Base-by-base conservation (phyloP, 352 stramenopile genomes). In the Elongisporangium anandrum region DNA sequence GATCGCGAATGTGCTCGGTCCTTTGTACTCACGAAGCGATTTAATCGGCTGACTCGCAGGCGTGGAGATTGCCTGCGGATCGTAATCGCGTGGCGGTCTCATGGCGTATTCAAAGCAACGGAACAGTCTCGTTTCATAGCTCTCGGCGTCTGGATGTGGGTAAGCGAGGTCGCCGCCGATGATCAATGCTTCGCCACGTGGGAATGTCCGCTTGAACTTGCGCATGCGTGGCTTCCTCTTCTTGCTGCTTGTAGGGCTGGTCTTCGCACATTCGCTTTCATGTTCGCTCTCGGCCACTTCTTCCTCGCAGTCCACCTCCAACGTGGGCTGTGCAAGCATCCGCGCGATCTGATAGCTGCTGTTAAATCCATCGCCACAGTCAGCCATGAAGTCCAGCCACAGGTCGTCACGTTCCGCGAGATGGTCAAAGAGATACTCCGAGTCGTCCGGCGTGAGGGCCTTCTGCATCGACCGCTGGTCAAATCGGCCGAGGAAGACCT, bases 361-460 rank as follows among this genome's bases (percentile, higher is more conserved):
- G 63, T 97, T 97, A 56, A 97, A 97, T 3, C 93, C 93, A 56
- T 98, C 93, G 4, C 93, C 93, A 29, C 88, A 97, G 61, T 98
- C 93, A 13, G 89, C 91, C 77, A 97, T 96, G 47, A 97, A 98
- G 60, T 98, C 93, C 23, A 98, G 81, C 93, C 93, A 98, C n/a
- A 95, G 59, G 6, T 94, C 82, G 53, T 97, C 73, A 6, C 81
- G 79, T 1, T 76, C 52, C 10, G 88, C 75, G 19, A 94, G 75
- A 59, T 94, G 87, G n/a, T 94, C 82, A 65, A 94, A 94, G 8
- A 83, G 58, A 34, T 93, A 92, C 41, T 90, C 80, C 21, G 88
- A 70, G 49, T 91, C 78, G 48, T 84, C 70, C 0, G 79, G 74
- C 50, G 90, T 82, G 26, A 96, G 63, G 16, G 89, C 90, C 10